These are phyloP conservation scores for Fusarium bulbicola DNA, from an alignment of 2,329 filamentous ascomycete genomes.

Conservation along the genomic window DNA sequence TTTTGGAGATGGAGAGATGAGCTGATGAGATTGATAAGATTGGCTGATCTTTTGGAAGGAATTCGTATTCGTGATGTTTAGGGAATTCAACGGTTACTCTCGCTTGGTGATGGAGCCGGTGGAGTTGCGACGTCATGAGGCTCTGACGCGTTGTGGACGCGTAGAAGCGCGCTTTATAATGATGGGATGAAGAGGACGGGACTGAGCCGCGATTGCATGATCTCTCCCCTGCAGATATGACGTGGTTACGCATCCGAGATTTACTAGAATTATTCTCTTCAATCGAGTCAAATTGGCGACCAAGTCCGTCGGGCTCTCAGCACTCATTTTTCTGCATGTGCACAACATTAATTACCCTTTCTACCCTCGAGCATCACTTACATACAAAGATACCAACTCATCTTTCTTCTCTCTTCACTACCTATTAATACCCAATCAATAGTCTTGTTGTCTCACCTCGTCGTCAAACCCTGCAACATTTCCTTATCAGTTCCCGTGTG, in stretches of 20 bases:
- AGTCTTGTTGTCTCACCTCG: background rate
- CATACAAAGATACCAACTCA: accelerated
- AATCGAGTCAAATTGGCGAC: background rate
- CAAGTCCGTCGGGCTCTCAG: too few species aligned
- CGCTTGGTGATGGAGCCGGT: background rate
- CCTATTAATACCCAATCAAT: background rate
- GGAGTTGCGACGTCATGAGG: background rate
- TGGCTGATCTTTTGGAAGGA: background rate
- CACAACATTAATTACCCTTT: background rate
- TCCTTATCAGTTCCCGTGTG: background rate
- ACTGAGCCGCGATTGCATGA: background rate
- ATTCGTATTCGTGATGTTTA: background rate
- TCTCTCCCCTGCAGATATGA: background rate
- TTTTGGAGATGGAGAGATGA: background rate
- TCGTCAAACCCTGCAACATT: background rate
- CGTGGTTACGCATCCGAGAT: accelerated
- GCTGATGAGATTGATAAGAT: background rate
- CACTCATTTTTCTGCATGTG: too few species aligned
- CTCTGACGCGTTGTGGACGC: background rate
- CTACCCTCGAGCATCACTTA: background rate
- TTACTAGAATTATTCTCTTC: accelerated
- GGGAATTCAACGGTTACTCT: background rate
- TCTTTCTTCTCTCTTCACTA: background rate
- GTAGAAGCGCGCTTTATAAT: background rate
- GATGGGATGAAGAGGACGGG: background rate